phyloP scores from a whole-genome alignment of 2,329 filamentous ascomycete genomes.

The Epichloe hybrida region DNA sequence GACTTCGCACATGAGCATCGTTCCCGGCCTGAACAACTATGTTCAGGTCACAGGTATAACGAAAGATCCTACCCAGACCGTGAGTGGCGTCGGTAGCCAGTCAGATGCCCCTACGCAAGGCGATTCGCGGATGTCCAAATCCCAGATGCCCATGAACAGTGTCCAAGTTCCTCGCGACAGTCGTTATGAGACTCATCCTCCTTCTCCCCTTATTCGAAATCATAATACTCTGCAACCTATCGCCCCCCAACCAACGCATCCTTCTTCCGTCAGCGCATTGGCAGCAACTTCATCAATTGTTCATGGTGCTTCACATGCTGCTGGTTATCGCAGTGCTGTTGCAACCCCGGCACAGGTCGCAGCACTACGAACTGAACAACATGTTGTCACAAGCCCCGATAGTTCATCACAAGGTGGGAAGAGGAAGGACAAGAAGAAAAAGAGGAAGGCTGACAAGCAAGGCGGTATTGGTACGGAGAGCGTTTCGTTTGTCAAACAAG shows the following conservation, averaged over 20 bases:
- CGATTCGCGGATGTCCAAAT: slow-evolving; percentile 16
- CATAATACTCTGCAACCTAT: slow-evolving; percentile 62
- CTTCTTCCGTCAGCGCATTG: slow-evolving; percentile 38
- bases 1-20: slow-evolving; percentile 9
- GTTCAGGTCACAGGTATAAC: slow-evolving; percentile 7
- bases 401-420: slow-evolving; percentile 44
- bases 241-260: slow-evolving; percentile 67
- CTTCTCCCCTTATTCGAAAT: slow-evolving; percentile 54
- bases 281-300: slow-evolving; percentile 1
- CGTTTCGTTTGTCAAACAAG: slow-evolving; percentile 47
- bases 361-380: slow-evolving; percentile 38
- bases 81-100: slow-evolving; percentile 27
- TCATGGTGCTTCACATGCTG: not conserved
- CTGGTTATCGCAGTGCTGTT: not conserved
- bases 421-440: slow-evolving; percentile 39
- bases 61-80: slow-evolving; percentile 14
- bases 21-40: slow-evolving; percentile 21
- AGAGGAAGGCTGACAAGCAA: slow-evolving; percentile 37
- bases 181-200: slow-evolving; percentile 21
- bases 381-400: slow-evolving; percentile 41
- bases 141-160: slow-evolving; percentile 6
- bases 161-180: slow-evolving; percentile 10
- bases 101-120: slow-evolving; percentile 20
- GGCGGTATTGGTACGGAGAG: slow-evolving; percentile 31
- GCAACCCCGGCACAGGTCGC: slow-evolving; percentile 38